Conservation (phyloP, 805 yeast species). For the Candida khao-thaluensis region DNA sequence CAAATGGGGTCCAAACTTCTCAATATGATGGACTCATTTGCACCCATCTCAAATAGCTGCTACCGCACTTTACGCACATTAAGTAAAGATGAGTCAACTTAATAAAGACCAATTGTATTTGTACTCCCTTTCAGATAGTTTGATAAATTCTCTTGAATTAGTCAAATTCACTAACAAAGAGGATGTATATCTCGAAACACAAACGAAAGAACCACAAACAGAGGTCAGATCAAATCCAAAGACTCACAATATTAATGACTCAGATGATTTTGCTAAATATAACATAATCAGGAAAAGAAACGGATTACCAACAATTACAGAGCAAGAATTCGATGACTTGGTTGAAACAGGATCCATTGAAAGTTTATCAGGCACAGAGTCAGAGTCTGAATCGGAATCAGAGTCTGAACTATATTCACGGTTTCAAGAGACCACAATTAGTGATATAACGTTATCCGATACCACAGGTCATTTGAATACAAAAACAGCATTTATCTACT, state of each 20-base stretch:
- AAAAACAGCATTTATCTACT: conserved; percentile 65
- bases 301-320: conserved; percentile 48
- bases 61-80: no score
- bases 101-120: conserved; percentile 7
- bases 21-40: no score
- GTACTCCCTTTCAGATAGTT: conserved; percentile 41
- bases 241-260: no score
- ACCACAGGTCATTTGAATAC: conserved; percentile 52
- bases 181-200: no score
- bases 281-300: conserved; percentile 55
- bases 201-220: no score
- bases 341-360: conserved; percentile 50
- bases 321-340: conserved; percentile 56
- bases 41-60: no score
- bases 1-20: no score
- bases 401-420: conserved; percentile 21
- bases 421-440: conserved; percentile 14
- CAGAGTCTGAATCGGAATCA: conserved; percentile 24
- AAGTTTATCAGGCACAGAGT: conserved; percentile 57
- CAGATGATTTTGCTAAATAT: conserved; percentile 50
- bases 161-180: conserved; percentile 58
- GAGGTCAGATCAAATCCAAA: no score
- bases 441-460: conserved; percentile 2
- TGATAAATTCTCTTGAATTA: conserved; percentile 49
- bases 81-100: not conserved